A percentile compares a stretch with the other conserved stretches of the same genome.
Conservation (phyloP, 75 land plant species). For the Cupressus sempervirens region DNA sequence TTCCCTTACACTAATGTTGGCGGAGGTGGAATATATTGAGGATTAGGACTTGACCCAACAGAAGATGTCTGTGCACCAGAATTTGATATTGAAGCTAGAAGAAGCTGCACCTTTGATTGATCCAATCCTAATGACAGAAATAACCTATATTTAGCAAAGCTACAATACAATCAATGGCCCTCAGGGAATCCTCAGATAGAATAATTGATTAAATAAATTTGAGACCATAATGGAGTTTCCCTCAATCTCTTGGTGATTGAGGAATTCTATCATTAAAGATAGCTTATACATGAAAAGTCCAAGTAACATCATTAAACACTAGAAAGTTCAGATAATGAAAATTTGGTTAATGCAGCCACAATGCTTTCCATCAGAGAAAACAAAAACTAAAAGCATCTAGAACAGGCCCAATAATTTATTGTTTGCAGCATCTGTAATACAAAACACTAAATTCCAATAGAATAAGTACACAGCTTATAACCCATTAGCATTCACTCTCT, state of each 20-base stretch:
- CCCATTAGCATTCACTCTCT: neutral
- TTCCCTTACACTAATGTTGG: conserved; percentile 39
- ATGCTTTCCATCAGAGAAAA: neutral
- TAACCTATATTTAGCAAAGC: conserved; percentile 4
- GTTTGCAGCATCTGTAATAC: neutral
- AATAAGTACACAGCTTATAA: neutral
- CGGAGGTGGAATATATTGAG: conserved; percentile 25
- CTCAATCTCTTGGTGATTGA: conserved; percentile 7
- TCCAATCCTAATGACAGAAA: conserved; percentile 1
- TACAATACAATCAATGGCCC: neutral
- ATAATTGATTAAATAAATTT: neutral
- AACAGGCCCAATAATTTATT: neutral
- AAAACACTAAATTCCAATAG: neutral
- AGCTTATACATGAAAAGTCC: neutral
- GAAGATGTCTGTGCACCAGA: conserved; percentile 29
- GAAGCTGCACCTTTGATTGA: neutral
- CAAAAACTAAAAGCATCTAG: neutral
- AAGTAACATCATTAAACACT: neutral
- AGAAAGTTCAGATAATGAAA: neutral
- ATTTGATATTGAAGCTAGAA: conserved; percentile 16
- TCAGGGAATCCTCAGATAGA: neutral
- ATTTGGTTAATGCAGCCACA: neutral
- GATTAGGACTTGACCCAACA: conserved; percentile 28
- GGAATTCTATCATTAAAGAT: neutral
- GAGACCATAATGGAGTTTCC: neutral